A percentile compares a stretch with the other conserved stretches of the same genome.
Conservation (phyloP, 2,329 filamentous ascomycete genomes). For the Alternaria gansuensis region DNA sequence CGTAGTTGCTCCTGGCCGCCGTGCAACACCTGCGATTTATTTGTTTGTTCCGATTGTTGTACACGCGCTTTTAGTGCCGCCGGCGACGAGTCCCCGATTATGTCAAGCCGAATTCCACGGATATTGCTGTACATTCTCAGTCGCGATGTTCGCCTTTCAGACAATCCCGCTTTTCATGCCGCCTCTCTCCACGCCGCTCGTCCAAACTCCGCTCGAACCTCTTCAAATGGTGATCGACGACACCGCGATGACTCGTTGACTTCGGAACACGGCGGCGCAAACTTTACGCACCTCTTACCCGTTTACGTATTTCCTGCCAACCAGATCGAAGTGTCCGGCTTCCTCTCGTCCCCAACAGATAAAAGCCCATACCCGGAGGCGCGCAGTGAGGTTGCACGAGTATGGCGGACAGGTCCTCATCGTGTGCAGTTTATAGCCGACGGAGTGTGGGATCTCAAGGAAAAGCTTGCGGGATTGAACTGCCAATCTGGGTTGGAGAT, state of each 20-base stretch:
- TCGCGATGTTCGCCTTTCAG: slow-evolving; percentile 74
- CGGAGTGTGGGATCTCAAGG: slow-evolving; percentile 76
- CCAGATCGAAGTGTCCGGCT: slow-evolving; percentile 78
- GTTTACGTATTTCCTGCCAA: slow-evolving; percentile 71
- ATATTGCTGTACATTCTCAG: slow-evolving; percentile 76
- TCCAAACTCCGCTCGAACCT: slow-evolving; percentile 17
- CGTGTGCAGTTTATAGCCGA: slow-evolving; percentile 76
- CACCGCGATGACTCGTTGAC: slow-evolving; percentile 53
- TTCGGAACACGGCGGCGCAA: slow-evolving; percentile 32
- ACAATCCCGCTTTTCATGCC: slow-evolving; percentile 76
- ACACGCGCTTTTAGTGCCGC: slow-evolving; percentile 24
- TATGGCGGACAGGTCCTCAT: slow-evolving; percentile 78
- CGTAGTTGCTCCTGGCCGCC: slow-evolving; percentile 46
- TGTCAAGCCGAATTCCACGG: slow-evolving; percentile 41
- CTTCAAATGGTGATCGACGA: slow-evolving; percentile 23
- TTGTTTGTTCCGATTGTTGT: slow-evolving; percentile 39
- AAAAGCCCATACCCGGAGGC: slow-evolving; percentile 71
- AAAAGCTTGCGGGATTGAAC: slow-evolving; percentile 64
- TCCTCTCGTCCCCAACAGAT: slow-evolving; percentile 62
- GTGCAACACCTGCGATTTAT: slow-evolving; percentile 40
- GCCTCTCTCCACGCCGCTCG: slow-evolving; percentile 48
- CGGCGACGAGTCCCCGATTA: slow-evolving; percentile 27
- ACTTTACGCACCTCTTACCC: slow-evolving; percentile 69
- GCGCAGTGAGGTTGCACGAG: slow-evolving; percentile 69
- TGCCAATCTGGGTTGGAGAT: slow-evolving; percentile 67